Evolutionary conservation across 352 stramenopile genomes (phyloP), one percentile per base, ranked within the genome.

Genomic region (Globisporangium paroecandrum): DNA sequence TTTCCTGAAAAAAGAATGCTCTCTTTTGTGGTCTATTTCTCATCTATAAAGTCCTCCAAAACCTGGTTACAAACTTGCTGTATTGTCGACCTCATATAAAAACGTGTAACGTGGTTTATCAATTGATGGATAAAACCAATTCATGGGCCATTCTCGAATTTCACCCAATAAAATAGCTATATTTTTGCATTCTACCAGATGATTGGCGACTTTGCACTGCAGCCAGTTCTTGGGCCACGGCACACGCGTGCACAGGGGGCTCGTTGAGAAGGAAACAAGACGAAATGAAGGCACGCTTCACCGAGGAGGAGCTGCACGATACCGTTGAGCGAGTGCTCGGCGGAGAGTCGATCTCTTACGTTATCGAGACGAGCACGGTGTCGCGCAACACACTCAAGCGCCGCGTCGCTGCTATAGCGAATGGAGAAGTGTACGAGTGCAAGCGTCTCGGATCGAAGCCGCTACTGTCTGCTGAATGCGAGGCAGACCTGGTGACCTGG

Each of bases 81-180:
- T 27, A 27, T 27, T 27, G 27, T 29, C 3, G 27, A 29, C 27
- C 27, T 29, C 27, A 29, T 29, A 38, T 38, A 38, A 2, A 38
- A 38, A 12, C 12, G 8, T 38, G 34, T 38, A 9, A 56, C 49
- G 49, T 56, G 29, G 29, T 32, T 56, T 22, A 56, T 32, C 49
- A 56, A 56, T 56, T 56, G 20, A 56, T 56, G 49, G 29, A 22
- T 6, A n/a, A 56, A 56, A 32, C 29, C 49, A 56, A 56, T 34
- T 56, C 49, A 32, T 56, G 49, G 27, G 22, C 22, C 49, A 56
- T 56, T 56, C 29, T 56, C 29, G 29, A 56, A 32, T 56, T 32
- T 56, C 9, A 34, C 4, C 22, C 49, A 56, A 56, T 56, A 22
- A 56, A 18, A 56, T 20, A n/a, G n/a, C n/a, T n/a, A 20, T 32